Percentiles rank a stretch among this genome's conserved stretches.
phyloP scores from a whole-genome alignment of 2,329 filamentous ascomycete species.

The Colletotrichum plurivorum region DNA sequence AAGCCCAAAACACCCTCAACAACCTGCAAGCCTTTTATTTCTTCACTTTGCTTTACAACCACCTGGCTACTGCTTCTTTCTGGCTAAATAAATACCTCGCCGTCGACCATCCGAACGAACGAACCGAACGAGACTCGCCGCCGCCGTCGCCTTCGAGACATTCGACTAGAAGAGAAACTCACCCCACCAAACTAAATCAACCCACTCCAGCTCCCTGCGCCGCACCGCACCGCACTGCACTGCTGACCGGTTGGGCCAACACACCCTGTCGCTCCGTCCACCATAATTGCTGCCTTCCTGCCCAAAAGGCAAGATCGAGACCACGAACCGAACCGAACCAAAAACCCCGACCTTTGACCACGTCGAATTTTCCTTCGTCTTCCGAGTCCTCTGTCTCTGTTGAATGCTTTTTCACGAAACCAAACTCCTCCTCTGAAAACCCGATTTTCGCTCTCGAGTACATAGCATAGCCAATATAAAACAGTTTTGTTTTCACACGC shows the following conservation, averaged over 20 bases:
- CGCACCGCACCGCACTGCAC: constrained; percentile 19
- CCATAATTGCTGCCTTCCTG: constrained; percentile 31
- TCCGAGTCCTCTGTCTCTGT: constrained; percentile 20
- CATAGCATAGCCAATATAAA: constrained; percentile 40
- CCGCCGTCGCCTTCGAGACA: constrained; percentile 12
- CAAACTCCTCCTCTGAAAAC: constrained; percentile 3
- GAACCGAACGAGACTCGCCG: neutral
- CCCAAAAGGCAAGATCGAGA: constrained; percentile 30
- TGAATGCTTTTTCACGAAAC: constrained; percentile 15
- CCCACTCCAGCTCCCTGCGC: constrained; percentile 10
- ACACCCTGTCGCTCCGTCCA: constrained; percentile 15
- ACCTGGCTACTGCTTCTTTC: neutral
- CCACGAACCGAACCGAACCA: constrained; percentile 16
- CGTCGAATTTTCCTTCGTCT: constrained; percentile 24
- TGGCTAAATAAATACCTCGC: neutral
- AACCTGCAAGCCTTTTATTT: neutral
- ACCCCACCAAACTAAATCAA: constrained; percentile 34
- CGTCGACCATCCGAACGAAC: neutral
- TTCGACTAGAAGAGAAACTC: constrained; percentile 15
- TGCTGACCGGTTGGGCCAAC: constrained; percentile 9
- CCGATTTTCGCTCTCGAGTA: constrained; percentile 25
- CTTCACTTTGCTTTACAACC: neutral
- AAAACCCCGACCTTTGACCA: constrained; percentile 23
- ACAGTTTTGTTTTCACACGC: constrained; percentile 32
- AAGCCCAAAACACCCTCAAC: constrained; percentile 26